Evolutionary conservation across 2,329 filamentous ascomycete species (phyloP), one percentile per base, ranked within the genome.

Genomic region (Botrytis pseudocinerea): DNA sequence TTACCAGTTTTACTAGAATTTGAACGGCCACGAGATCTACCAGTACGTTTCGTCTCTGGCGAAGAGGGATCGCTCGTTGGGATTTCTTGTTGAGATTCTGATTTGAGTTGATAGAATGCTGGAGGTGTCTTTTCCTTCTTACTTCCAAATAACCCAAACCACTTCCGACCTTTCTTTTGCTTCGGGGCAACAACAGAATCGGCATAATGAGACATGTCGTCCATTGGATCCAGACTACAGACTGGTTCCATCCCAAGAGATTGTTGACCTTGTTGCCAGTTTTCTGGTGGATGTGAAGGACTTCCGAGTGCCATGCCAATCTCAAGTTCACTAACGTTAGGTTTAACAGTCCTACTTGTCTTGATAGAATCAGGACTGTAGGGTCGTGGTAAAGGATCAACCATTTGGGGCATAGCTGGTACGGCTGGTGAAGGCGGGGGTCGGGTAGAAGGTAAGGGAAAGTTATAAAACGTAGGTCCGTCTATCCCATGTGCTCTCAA

Each of bases 271-370:
- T 72, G 46, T 64, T 77, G 77, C 76, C 75, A 77, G 57, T 73
- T 66, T 46, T 74, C 72, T 38, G 79, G 77, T 61, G 75, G 82
- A 25, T 82, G 81, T n/a, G 85, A 83, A 38, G 92, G 92, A 78
- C 91, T 94, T 46, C 92, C 92, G 72, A 94, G 82, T 1, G 92
- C 92, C 86, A 94, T 90, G 16, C 92, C 92, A 75, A 94, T 94
- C 77, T 76, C 76, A 48, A 70, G 71, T 12, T 61, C 73, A 44
- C 48, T 32, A 38, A 60, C 28, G 63, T 72, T 69, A 40, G n/a
- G 42, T 2, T 57, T 35, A 51, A 18, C n/a, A 12, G 35, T 71
- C 28, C 25, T 32, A 25, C n/a, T 60, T 46, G 28, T 48, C 42
- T 48, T 32, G 63, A 69, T 59, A 46, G 62, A 61, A 44, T 60